Percentiles rank a stretch among this genome's conserved stretches.
These are phyloP conservation scores for Rhodotorula sp. DNA, from an alignment of 1,284 basidiomycete genomes.

Conservation along the genomic window DNA sequence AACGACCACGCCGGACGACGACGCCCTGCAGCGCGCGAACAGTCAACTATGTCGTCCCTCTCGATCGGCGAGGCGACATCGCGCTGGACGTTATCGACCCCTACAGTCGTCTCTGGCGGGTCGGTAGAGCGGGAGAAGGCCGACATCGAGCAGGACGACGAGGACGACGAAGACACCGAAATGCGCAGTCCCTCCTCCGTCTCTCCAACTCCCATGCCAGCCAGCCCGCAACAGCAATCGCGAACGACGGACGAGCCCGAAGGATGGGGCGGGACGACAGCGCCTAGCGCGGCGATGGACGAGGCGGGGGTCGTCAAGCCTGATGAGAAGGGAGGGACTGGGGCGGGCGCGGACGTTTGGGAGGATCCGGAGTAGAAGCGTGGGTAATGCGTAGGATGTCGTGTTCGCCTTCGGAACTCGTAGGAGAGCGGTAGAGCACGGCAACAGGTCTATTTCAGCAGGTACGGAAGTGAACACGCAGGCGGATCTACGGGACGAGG, in stretches of 20 bases:
- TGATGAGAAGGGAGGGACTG: not conserved
- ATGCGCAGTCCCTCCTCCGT: not conserved
- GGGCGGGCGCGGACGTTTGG: not conserved
- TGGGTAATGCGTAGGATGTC: not conserved
- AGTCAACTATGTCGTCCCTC: slow-evolving; percentile 14
- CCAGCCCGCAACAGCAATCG: not conserved
- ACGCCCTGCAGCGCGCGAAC: not conserved
- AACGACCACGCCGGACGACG: no score
- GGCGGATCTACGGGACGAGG: slow-evolving; percentile 43
- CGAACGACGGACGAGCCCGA: not conserved
- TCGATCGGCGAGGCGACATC: slow-evolving; percentile 1
- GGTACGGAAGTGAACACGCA: no score
- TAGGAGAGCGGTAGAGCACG: not conserved
- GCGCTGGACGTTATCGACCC: not conserved
- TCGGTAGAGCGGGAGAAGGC: not conserved
- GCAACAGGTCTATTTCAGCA: not conserved
- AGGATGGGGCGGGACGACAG: not conserved
- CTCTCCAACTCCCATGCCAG: not conserved
- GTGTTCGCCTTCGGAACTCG: not conserved
- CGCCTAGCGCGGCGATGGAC: not conserved
- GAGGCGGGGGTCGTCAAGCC: not conserved
- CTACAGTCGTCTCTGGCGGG: not conserved
- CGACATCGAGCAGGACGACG: not conserved
- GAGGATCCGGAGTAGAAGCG: slow-evolving; percentile 15
- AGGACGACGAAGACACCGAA: not conserved